Evolutionary conservation across 75 land plant genomes (phyloP).

Genomic region (Pinus tabuliformis): DNA sequence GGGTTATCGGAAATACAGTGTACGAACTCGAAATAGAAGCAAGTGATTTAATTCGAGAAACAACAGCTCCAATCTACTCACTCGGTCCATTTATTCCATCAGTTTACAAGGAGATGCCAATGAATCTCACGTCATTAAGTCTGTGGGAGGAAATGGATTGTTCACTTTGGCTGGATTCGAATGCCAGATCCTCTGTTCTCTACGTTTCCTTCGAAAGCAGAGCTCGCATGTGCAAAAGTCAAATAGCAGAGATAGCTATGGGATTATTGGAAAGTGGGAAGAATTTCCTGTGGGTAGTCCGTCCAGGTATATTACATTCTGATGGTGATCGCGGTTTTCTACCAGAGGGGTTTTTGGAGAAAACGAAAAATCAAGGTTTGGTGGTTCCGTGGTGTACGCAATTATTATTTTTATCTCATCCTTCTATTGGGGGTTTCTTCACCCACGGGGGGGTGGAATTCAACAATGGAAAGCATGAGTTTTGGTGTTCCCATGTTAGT

Average conservation of each 20-base stretch:
- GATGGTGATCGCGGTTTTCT: background rate
- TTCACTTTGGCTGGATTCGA: conserved; percentile 15
- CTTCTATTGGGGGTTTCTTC: conserved; percentile 15
- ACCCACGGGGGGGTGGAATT: conserved; percentile 27
- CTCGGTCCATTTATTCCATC: background rate
- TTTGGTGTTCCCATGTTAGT: conserved; percentile 25
- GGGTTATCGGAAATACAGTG: conserved; percentile 3
- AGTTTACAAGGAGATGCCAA: background rate
- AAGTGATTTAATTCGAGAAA: background rate
- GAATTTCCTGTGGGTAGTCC: background rate
- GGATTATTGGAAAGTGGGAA: conserved; percentile 34
- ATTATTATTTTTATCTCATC: conserved; percentile 13
- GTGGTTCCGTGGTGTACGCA: conserved; percentile 20
- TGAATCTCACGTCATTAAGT: background rate
- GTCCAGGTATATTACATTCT: background rate
- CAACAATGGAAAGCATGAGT: conserved; percentile 8
- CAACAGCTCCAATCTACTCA: background rate
- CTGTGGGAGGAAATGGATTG: background rate
- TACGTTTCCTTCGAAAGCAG: conserved; percentile 33
- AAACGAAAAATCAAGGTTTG: conserved; percentile 12
- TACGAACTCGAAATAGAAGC: conserved; percentile 11
- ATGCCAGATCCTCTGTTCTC: conserved; percentile 7
- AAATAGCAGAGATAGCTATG: conserved; percentile 24
- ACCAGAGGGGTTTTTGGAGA: conserved; percentile 5
- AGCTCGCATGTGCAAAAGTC: conserved; percentile 5